Base-by-base conservation (phyloP, 2,329 filamentous ascomycete genomes). In the Aspergillus sclerotialis region DNA sequence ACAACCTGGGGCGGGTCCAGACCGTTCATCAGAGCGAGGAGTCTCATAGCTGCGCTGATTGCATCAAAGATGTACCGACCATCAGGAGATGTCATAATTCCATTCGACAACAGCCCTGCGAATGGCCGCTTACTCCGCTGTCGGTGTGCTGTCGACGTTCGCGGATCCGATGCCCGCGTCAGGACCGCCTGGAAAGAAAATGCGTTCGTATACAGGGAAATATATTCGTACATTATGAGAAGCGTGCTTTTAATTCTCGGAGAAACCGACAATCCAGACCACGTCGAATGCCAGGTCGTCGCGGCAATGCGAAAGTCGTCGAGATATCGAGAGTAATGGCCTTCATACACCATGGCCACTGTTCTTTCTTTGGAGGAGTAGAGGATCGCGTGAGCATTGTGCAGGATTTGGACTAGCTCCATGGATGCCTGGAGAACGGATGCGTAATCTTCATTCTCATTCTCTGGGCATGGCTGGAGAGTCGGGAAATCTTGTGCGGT, bases 261-360 rank as follows among this genome's bases (percentile, higher is more conserved):
- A 7, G 14, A 28, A 5, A 33, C 11, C 10, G 19, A 15, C 7
- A 32, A 11, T 25, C 14, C 13, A 13, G 8, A 15, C 33, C 27
- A 35, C 12, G 17, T 7, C 9, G 27, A 16, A 15, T 39, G 27
- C 43, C 43, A 45, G 1, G 28, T 28, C 5, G 33, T n/a, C 7
- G 34, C 14, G 13, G 39, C 17, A 12, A 19, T 18, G 5, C 18
- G 39, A 29, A 45, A 42, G 31, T 48, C 45, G 21, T 49, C 46
- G 5, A 49, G 36, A 15, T 48, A 49, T 16, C 37, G 43, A 4
- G 32, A 38, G 30, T 49, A 49, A 30, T 46, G 32, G n/a, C 46
- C 45, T 24, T 31, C 13, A 9, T 15, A 28, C 10, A 49, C 37
- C 16, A 49, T 42, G 35, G 33, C 32, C 12, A 35, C 16, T 7